These are phyloP conservation scores for Paraurostyla sp. DNA, from an alignment of 73 alveolate species.

Conservation along the genomic window DNA sequence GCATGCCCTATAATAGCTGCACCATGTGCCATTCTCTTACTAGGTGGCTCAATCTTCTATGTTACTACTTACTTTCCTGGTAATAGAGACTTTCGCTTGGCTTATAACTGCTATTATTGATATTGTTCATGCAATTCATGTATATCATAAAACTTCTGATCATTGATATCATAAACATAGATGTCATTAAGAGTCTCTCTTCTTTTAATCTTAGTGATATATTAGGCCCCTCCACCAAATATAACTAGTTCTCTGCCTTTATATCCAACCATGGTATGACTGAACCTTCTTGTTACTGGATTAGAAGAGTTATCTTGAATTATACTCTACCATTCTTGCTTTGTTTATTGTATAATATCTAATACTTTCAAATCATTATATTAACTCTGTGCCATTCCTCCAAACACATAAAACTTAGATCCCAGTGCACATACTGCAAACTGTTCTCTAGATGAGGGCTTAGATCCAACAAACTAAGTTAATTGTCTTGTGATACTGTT, in stretches of 20 bases:
- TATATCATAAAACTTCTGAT: not conserved
- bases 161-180: not conserved
- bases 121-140: not conserved
- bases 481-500: not conserved
- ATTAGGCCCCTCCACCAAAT: constrained; percentile 67
- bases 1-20: constrained; percentile 65
- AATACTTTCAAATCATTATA: constrained; percentile 4
- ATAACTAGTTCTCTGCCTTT: not conserved
- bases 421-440: not conserved
- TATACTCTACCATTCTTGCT: not conserved
- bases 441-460: constrained; percentile 37
- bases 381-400: constrained; percentile 29
- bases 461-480: not conserved
- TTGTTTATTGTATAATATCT: not conserved
- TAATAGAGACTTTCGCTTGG: not conserved
- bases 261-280: constrained; percentile 7
- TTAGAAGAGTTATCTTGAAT: not conserved
- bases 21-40: constrained; percentile 73
- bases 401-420: not conserved
- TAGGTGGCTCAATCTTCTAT: constrained; percentile 29
- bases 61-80: not conserved
- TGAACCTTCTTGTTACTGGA: constrained; percentile 13
- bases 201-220: constrained; percentile 45
- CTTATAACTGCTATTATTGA: not conserved
- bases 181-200: constrained; percentile 62